These are phyloP conservation scores for Quercus berberidifolia DNA, from an alignment of 306 rosid species.

Conservation along the genomic window DNA sequence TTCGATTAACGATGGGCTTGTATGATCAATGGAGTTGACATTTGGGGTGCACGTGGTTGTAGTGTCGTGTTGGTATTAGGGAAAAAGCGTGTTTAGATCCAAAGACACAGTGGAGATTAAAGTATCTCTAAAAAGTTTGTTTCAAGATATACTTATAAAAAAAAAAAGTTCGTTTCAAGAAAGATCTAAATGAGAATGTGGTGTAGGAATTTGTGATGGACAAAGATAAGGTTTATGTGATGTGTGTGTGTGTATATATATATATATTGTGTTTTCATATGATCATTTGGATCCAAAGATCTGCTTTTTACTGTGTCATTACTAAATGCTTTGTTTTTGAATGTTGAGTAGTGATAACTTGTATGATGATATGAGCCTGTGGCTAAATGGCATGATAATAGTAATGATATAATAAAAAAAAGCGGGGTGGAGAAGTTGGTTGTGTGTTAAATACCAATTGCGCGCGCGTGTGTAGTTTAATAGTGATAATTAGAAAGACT, in stretches of 20 bases:
- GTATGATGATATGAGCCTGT: background rate
- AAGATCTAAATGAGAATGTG: background rate
- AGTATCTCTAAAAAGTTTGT: background rate
- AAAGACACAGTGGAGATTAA: background rate
- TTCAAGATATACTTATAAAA: too few relatives aligned
- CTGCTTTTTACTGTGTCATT: background rate
- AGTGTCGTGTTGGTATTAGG: background rate
- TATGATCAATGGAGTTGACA: background rate
- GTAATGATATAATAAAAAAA: too few relatives aligned
- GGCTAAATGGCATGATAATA: too few relatives aligned
- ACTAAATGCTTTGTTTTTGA: background rate
- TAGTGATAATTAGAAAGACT: too few relatives aligned
- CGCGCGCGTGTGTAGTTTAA: too few relatives aligned
- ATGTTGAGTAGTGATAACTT: background rate
- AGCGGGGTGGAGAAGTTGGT: too few relatives aligned
- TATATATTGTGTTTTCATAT: too few relatives aligned
- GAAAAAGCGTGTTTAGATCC: background rate
- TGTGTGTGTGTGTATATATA: background rate
- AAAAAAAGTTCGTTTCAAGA: background rate
- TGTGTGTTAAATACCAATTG: too few relatives aligned
- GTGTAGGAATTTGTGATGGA: background rate
- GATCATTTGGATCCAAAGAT: background rate
- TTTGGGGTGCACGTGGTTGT: background rate
- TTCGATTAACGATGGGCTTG: too few relatives aligned
- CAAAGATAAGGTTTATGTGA: background rate